Evolutionary conservation across 352 stramenopile genomes (phyloP).

Genomic region (Phytophthora vignae): DNA sequence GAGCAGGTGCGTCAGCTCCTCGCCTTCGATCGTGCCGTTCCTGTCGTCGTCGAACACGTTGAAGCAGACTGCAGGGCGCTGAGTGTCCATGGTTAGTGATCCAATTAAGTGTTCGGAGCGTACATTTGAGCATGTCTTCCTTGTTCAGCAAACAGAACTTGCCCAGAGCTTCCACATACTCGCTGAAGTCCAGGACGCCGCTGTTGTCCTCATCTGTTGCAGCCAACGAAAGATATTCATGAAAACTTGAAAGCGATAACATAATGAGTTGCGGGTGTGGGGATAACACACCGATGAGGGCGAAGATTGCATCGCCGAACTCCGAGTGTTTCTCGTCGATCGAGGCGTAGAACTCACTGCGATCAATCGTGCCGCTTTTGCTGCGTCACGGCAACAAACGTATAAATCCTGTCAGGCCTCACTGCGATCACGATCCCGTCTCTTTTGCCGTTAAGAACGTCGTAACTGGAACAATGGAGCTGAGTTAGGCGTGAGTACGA

Average conservation of each 20-base stretch:
- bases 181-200: slow-evolving; percentile 74
- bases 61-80: slow-evolving; percentile 62
- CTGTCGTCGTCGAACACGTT: slow-evolving; percentile 79
- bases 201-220: slow-evolving; percentile 70
- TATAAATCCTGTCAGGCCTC: neutral
- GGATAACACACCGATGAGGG: slow-evolving; percentile 55
- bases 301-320: slow-evolving; percentile 78
- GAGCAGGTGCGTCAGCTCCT: slow-evolving; percentile 66
- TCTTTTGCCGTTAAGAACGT: neutral
- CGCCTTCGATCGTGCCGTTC: slow-evolving; percentile 77
- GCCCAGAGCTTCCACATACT: slow-evolving; percentile 80
- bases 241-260: no score
- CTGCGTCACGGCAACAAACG: slow-evolving; percentile 27
- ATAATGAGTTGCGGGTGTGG: neutral
- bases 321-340: slow-evolving; percentile 76
- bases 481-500: neutral
- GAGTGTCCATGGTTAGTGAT: neutral
- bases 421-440: neutral
- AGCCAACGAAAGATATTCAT: neutral
- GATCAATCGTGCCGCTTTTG: slow-evolving; percentile 76
- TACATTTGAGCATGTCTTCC: slow-evolving; percentile 81
- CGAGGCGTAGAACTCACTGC: slow-evolving; percentile 72
- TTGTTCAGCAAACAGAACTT: slow-evolving; percentile 81
- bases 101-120: neutral
- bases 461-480: neutral